Base-by-base conservation (phyloP, 2,329 filamentous ascomycete species). In the Aureobasidium lini region DNA sequence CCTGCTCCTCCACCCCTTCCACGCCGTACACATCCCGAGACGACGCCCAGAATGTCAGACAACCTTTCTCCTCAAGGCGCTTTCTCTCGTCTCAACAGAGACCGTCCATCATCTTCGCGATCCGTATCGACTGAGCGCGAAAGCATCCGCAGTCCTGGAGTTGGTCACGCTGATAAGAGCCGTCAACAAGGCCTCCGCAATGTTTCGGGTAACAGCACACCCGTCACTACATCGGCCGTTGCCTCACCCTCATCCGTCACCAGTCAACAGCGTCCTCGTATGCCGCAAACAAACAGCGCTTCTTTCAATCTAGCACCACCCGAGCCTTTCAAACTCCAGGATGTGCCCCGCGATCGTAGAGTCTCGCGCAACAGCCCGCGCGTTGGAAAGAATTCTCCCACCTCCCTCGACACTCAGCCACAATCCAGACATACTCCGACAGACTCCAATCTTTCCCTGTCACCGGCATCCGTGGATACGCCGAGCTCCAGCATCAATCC, bases 281-380 rank as follows among this genome's bases (percentile, higher is more conserved):
- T 64, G 16, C 66, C 66, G 56, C 62, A 65, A 15, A 44, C 66
- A n/a, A 65, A 66, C 34, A 70, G 67, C 28, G 65, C 64, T 39
- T 62, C 66, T 2, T 67, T 64, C 48, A 64, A 64, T 4, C 53
- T 67, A 28, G 64, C 58, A 40, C 69, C 53, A 59, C 69, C 60
- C 15, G 76, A 78, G 13, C 71, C 70, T 8, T 92, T 92, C 73
- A 90, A 87, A 72, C 74, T 94, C 44, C 89, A 93, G 68, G 90
- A 95, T 50, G 89, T 88, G 1, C 89, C 90, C 0, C 88, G 85
- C 72, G 82, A 79, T 67, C 81, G 79, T 69, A 80, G 79, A 70
- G 75, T 74, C 31, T 77, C 60, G 23, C 48, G 61, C 34, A 44
- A 57, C 32, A 59, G 34, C 29, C 71, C 53, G 75, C 76, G n/a